These are phyloP conservation scores for Alternaria gaisen DNA, from an alignment of 2,329 filamentous ascomycete genomes.

Conservation along the genomic window DNA sequence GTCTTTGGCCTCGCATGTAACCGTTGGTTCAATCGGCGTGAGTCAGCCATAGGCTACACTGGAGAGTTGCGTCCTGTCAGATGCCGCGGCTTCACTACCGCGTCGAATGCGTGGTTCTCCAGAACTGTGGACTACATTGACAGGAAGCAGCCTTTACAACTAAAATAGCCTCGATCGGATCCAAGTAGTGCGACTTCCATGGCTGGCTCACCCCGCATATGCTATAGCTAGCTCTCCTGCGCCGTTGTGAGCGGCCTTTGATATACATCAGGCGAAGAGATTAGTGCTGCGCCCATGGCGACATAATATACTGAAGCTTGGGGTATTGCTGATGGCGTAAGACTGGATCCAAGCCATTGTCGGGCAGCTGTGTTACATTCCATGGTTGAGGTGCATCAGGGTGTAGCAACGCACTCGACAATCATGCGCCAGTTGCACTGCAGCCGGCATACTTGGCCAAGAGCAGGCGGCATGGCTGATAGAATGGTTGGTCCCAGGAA, in stretches of 20 bases:
- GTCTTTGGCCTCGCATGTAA: conserved; percentile 18
- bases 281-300: conserved; percentile 15
- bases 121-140: not conserved
- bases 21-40: not conserved
- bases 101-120: not conserved
- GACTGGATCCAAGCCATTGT: conserved; percentile 13
- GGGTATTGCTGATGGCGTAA: conserved; percentile 13
- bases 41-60: conserved; percentile 1
- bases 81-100: conserved; percentile 9
- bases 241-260: conserved; percentile 1
- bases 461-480: conserved; percentile 10
- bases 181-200: conserved; percentile 12
- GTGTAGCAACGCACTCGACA: conserved; percentile 40
- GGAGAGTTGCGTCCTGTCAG: conserved; percentile 4
- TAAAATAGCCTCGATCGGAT: conserved; percentile 22
- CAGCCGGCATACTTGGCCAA: conserved; percentile 20
- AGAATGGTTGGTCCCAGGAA: conserved; percentile 24
- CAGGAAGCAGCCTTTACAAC: conserved; percentile 17
- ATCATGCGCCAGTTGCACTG: conserved; percentile 33
- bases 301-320: not conserved
- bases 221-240: conserved; percentile 7
- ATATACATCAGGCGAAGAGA: conserved; percentile 19
- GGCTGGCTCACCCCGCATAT: conserved; percentile 28
- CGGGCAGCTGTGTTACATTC: conserved; percentile 37
- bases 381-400: conserved; percentile 26